Evolutionary conservation across 306 rosid genomes (phyloP).

Genomic region (Lupinus albus): DNA sequence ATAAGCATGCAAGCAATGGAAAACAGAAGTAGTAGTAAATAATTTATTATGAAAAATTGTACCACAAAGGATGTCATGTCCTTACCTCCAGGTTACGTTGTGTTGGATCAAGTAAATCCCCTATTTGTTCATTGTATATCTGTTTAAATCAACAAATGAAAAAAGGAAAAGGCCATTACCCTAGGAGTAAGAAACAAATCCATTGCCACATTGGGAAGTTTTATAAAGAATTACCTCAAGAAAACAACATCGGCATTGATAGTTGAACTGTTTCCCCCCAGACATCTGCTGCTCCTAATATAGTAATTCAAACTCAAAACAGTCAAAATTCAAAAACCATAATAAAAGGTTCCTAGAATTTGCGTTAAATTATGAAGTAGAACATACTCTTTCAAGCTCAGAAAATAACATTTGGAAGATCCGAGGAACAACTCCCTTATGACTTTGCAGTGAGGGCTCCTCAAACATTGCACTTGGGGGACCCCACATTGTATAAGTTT

Average conservation of each 20-base stretch:
- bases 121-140: constrained; percentile 54
- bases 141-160: constrained; percentile 12
- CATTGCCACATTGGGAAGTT: not conserved
- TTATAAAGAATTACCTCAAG: constrained; percentile 63
- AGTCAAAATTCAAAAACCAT: constrained; percentile 31
- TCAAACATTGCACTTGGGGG: constrained; percentile 94
- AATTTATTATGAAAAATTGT: constrained; percentile 27
- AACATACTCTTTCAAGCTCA: constrained; percentile 77
- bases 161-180: constrained; percentile 45
- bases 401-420: constrained; percentile 77
- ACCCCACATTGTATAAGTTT: constrained; percentile 99
- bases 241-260: constrained; percentile 92
- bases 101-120: constrained; percentile 57
- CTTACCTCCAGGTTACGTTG: constrained; percentile 82
- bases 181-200: constrained; percentile 23
- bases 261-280: constrained; percentile 74
- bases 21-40: not conserved
- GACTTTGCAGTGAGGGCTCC: constrained; percentile 62
- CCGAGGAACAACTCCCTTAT: constrained; percentile 90
- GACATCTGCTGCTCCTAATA: constrained; percentile 67
- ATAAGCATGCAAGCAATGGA: not conserved
- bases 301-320: constrained; percentile 36
- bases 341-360: not conserved
- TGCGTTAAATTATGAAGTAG: constrained; percentile 19
- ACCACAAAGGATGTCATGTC: constrained; percentile 18